Conservation (phyloP, 129 eudicot genomes). For the Flaveria linearis region DNA sequence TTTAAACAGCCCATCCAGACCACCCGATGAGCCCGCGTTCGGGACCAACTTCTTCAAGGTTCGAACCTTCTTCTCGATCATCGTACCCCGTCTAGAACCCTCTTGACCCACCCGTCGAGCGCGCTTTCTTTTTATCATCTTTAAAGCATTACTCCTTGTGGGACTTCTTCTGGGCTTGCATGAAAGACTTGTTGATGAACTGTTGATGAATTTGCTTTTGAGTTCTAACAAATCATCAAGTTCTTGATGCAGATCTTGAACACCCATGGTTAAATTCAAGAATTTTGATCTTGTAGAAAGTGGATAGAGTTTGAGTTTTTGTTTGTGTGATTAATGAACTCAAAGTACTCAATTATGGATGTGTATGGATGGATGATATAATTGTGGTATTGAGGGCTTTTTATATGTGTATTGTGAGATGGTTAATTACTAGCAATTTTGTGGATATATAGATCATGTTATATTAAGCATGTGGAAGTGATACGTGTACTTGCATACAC, state of each 20-base stretch:
- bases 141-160: slow-evolving; percentile 14
- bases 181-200: slow-evolving; percentile 30
- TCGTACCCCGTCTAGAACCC: slow-evolving; percentile 27
- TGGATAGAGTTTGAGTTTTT: slow-evolving; percentile 24
- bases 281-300: slow-evolving; percentile 7
- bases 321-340: slow-evolving; percentile 16
- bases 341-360: slow-evolving; percentile 29
- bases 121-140: slow-evolving; percentile 36
- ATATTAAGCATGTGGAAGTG: slow-evolving; percentile 21
- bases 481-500: slow-evolving; percentile 38
- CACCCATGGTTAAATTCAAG: slow-evolving; percentile 40
- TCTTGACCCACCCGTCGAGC: slow-evolving; percentile 27
- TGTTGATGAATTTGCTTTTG: slow-evolving; percentile 34
- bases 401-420: slow-evolving; percentile 41
- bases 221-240: slow-evolving; percentile 37
- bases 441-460: slow-evolving; percentile 37
- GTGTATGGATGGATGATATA: slow-evolving; percentile 28
- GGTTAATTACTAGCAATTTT: slow-evolving; percentile 28
- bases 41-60: slow-evolving; percentile 60
- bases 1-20: slow-evolving; percentile 63
- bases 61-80: slow-evolving; percentile 50
- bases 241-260: slow-evolving; percentile 31
- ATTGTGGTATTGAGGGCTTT: slow-evolving; percentile 33
- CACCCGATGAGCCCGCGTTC: slow-evolving; percentile 27
- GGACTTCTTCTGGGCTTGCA: slow-evolving; percentile 29